Percentiles rank a stretch among this genome's conserved stretches.
Evolutionary conservation across 257 asterid species (phyloP).

Genomic region (Solanum sparsipilum): DNA sequence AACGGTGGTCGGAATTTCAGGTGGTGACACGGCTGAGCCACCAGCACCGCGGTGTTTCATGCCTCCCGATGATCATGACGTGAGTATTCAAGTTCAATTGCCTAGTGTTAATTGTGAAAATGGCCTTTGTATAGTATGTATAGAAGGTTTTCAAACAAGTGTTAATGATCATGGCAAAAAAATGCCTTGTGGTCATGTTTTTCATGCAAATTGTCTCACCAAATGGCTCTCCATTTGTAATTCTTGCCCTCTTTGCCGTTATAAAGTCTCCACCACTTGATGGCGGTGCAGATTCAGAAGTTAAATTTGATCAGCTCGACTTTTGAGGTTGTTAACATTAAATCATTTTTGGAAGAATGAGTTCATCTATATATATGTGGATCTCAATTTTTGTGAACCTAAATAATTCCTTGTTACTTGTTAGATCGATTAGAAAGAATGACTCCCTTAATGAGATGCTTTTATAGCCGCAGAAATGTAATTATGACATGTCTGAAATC

Average conservation of each 20-base stretch:
- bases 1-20: not conserved
- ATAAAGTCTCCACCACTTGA: not conserved
- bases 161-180: not conserved
- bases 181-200: not conserved
- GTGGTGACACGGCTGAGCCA: not conserved
- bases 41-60: not conserved
- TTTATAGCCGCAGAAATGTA: not conserved
- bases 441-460: not conserved
- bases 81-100: not conserved
- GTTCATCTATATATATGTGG: not conserved
- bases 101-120: not conserved
- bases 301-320: not conserved
- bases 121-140: not conserved
- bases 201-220: not conserved
- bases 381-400: not conserved
- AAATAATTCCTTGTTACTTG: not conserved
- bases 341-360: not conserved
- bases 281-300: rapidly evolving
- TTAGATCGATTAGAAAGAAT: not conserved
- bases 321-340: not conserved
- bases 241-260: not conserved
- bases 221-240: not conserved
- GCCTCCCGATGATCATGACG: not conserved
- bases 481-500: not conserved
- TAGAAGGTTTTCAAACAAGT: not conserved